Evolutionary conservation across 2,329 filamentous ascomycete genomes (phyloP).

Genomic region (Tetracladium maxilliforme): DNA sequence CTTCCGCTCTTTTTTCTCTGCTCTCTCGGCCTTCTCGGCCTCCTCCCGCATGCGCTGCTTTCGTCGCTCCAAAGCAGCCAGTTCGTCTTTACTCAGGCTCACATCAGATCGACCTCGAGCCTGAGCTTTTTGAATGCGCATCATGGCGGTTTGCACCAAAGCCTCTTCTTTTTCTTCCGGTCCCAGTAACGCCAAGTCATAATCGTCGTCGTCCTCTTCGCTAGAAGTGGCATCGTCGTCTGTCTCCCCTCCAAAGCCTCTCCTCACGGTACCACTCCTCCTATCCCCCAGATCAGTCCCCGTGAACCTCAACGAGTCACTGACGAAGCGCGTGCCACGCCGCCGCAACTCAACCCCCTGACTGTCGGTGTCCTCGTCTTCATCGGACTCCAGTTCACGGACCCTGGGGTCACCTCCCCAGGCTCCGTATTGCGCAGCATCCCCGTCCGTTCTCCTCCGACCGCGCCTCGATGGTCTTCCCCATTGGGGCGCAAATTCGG

Average conservation of each 20-base stretch:
- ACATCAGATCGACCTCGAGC: conserved; percentile 66
- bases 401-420: conserved; percentile 25
- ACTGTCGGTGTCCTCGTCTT: conserved; percentile 38
- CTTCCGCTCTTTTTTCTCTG: background rate
- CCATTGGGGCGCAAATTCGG: conserved; percentile 83
- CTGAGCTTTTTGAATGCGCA: conserved; percentile 66
- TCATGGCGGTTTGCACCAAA: conserved; percentile 63
- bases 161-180: conserved; percentile 64
- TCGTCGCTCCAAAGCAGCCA: conserved; percentile 63
- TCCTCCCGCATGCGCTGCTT: conserved; percentile 41
- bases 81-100: conserved; percentile 63
- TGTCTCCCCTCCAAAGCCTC: no score
- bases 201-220: conserved; percentile 31
- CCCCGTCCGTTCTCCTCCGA: conserved; percentile 28
- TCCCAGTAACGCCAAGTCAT: no score
- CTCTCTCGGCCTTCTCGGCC: conserved; percentile 7
- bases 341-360: conserved; percentile 36
- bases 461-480: conserved; percentile 82
- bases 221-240: conserved; percentile 19
- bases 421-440: conserved; percentile 21
- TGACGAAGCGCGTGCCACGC: conserved; percentile 33
- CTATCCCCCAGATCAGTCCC: conserved; percentile 38
- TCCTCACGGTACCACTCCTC: conserved; percentile 20
- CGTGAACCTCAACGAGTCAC: conserved; percentile 46
- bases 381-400: conserved; percentile 60